Evolutionary conservation across 2,329 filamentous ascomycete species (phyloP), one percentile per base, ranked within the genome.

Genomic region (Talaromyces sp.): DNA sequence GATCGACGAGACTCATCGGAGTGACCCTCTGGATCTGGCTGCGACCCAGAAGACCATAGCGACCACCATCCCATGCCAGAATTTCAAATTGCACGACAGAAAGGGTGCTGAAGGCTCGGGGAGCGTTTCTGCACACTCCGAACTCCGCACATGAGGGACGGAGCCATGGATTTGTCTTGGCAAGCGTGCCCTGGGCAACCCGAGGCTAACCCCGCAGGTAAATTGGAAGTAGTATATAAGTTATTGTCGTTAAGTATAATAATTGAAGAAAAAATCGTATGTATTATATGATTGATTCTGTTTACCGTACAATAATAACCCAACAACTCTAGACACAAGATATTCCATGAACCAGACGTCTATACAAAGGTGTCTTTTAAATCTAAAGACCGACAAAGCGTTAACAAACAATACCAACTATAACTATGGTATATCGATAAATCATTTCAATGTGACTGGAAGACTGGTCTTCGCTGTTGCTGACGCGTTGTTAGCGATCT

Each of bases 401-500:
- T 29, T n/a, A 29, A 29, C 3, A 29, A 52, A 29, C 17, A 29
- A 52, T 17, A 10, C 17, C 24, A 52, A 11, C 48, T 17, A 29
- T 52, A 38, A n/a, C 14, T n/a, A 29, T 52, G 26, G 48, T 52
- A 52, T 52, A 29, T 26, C 27, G 60, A 51, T 2, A 27, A 12
- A 58, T 69, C 74, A 81, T 74, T 83, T 84, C 57, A 77, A 66
- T 21, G 77, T 75, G 21, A 75, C 72, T 8, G 80, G 80, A 54
- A 80, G 67, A 56, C 75, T 79, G 66, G 79, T 75, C 72, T 82
- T 88, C 7, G 84, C 82, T 69, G 85, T 86, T 29, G 83, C 79
- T 4, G 87, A 84, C 10, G 88, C 86, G 56, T 86, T 68, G 56
- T 85, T 81, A 12, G 87, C 86, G 17, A 86, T 80, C 71, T 87